Base-by-base conservation (phyloP, 225 moss, liverwort and hornwort species). In the Physcomitrium patens region DNA sequence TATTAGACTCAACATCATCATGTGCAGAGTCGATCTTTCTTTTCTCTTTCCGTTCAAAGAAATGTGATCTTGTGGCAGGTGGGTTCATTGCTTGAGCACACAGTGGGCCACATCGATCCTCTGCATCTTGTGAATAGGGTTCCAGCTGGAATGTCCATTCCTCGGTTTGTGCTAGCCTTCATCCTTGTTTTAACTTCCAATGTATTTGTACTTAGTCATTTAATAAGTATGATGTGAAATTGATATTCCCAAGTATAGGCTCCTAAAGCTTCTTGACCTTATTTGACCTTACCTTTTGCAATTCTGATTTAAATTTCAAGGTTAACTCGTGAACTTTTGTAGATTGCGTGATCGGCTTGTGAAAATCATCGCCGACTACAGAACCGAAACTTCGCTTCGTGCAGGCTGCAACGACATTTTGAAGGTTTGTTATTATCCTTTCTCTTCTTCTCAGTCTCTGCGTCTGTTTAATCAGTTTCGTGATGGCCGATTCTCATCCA, bases 51-150 rank as follows among this genome's bases (percentile, higher is more conserved):
- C 47, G 46, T n/a, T 62, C 41, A 22, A 70, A 81, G 45, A 81
- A 65, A 22, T 57, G 18, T 71, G 57, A 17, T 24, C 66, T 28
- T n/a, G 63, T 80, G 67, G 77, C 91, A 99, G 97, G 95, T 95
- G 61, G 93, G 99, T 66, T 90, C 93, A 63, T 80, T 99, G 77
- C 83, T 99, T 77, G 99, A 95, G 88, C 88, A 99, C 70, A 99
- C 99, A 17, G 95, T 99, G 65, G 99, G 99, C 26, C 93, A 95
- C 70, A 93, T 99, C 62, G 99, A 99, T 83, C 95, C 93, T 75
- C 79, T 99, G 46, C 91, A 92, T 72, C 87, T 99, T 31, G 83
- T 99, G 56, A 86, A 86, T 69, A 95, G 88, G 84, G 90, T 99
- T 69, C 99, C 99, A 70, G 78, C 78, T 27, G 92, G 99, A 65